These are phyloP conservation scores for Beta corolliflora DNA, from an alignment of 179 eudicot genomes.

Conservation along the genomic window DNA sequence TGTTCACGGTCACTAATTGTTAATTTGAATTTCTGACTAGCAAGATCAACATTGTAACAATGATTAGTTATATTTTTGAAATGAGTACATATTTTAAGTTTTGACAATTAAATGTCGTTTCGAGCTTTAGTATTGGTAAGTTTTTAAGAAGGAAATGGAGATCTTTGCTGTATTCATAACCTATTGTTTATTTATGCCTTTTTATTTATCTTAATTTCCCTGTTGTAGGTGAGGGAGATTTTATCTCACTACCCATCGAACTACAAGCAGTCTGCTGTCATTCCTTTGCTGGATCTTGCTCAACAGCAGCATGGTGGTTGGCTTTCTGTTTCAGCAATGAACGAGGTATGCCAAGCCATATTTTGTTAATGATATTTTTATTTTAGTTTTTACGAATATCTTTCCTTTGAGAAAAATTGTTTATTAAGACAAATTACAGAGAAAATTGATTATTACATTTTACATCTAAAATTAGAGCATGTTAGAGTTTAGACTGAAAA, in stretches of 20 bases:
- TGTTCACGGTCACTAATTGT: not conserved
- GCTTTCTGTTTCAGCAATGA: slow-evolving; percentile 99
- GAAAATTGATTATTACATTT: too few relatives aligned
- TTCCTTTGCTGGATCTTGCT: slow-evolving; percentile 94
- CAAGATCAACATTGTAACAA: not conserved
- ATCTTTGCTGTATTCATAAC: too few relatives aligned
- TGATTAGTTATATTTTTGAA: not conserved
- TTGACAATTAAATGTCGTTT: not conserved
- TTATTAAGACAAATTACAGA: not conserved
- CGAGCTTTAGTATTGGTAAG: not conserved
- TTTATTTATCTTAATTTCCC: slow-evolving; percentile 1
- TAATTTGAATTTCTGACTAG: not conserved
- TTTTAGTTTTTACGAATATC: not conserved
- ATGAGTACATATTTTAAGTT: not conserved
- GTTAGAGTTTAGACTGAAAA: not conserved
- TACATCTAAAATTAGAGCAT: not conserved
- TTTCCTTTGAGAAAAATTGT: not conserved
- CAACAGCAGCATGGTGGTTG: slow-evolving; percentile 99
- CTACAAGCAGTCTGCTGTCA: slow-evolving; percentile 98
- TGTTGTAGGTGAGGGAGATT: slow-evolving; percentile 78
- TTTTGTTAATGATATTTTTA: slow-evolving; percentile 11
- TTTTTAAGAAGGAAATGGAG: too few relatives aligned
- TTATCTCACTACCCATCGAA: slow-evolving; percentile 89
- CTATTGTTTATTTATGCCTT: not conserved
- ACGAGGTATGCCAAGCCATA: slow-evolving; percentile 60